These are phyloP conservation scores for Populus euphratica DNA, from an alignment of 345 rosid genomes.

Conservation along the genomic window DNA sequence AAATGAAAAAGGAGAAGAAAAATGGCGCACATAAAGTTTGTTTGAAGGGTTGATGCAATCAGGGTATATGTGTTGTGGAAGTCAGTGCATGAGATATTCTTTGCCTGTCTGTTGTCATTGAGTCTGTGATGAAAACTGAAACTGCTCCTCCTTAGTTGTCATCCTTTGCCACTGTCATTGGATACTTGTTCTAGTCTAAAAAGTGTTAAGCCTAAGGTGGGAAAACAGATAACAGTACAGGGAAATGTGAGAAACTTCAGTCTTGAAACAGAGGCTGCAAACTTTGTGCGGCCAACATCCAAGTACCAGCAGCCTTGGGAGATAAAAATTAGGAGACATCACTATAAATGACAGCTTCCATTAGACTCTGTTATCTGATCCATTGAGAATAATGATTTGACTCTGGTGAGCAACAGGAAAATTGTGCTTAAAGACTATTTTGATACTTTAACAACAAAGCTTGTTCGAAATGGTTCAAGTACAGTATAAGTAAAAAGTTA, in stretches of 20 bases:
- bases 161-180: not conserved
- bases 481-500: not conserved
- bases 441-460: no score
- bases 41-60: not conserved
- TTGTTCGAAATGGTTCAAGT: not conserved
- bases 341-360: no score
- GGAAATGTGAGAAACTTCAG: not conserved
- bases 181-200: not conserved
- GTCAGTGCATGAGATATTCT: not conserved
- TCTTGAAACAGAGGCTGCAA: not conserved
- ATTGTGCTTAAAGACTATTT: not conserved
- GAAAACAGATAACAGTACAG: not conserved
- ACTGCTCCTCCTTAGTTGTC: not conserved
- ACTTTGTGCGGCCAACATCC: no score
- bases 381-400: not conserved
- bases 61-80: not conserved
- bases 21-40: not conserved
- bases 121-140: not conserved
- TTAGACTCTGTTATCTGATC: no score
- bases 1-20: not conserved
- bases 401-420: not conserved
- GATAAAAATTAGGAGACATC: no score
- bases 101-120: not conserved
- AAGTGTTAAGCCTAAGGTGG: not conserved
- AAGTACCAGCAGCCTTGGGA: no score